phyloP scores from a whole-genome alignment of 352 stramenopile species.

The Globisporangium paddicum region DNA sequence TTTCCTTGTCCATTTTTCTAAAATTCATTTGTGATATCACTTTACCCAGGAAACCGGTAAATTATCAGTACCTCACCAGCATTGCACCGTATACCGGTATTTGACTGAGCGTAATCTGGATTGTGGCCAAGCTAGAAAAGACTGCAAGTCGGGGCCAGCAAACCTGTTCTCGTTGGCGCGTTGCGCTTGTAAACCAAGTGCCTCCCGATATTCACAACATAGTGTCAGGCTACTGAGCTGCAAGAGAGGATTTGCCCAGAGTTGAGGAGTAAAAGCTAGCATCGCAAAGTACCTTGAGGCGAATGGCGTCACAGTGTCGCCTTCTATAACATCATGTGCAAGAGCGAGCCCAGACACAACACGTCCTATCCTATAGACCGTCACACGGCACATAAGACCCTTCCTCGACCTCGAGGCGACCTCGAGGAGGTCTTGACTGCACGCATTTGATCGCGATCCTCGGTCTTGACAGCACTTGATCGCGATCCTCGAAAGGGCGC shows the following conservation, averaged over 20 bases:
- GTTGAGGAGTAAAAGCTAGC: background rate
- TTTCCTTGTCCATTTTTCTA: no score
- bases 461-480: background rate
- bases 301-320: background rate
- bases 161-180: no score
- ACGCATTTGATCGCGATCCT: background rate
- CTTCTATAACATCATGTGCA: background rate
- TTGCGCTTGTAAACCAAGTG: no score
- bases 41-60: no score
- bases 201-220: no score
- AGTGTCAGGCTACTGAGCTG: no score
- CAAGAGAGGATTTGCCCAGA: background rate
- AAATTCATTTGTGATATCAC: no score
- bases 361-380: background rate
- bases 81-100: no score
- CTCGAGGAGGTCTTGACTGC: background rate
- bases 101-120: no score
- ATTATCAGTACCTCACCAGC: no score
- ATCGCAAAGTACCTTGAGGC: conserved; percentile 1
- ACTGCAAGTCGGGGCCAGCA: no score
- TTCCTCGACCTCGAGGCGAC: conserved; percentile 1
- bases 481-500: background rate
- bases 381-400: background rate
- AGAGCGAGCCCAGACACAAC: background rate
- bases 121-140: no score